phyloP scores from a whole-genome alignment of 495 filamentous ascomycete species.

The Podospora comata region DNA sequence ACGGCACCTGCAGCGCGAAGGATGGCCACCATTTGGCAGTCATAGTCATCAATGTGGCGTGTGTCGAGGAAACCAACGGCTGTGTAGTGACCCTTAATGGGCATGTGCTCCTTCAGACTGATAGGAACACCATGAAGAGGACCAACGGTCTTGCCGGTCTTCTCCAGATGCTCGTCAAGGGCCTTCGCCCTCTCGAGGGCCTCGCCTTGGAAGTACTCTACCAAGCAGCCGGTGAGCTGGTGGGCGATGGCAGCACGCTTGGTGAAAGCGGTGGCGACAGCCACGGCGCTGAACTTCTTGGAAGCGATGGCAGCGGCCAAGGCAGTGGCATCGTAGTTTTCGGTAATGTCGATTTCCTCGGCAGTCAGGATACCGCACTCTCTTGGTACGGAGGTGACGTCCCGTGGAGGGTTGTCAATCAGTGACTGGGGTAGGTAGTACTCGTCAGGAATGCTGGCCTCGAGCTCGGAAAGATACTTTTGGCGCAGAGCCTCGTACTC shows the following conservation, averaged over 20 bases:
- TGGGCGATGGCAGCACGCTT: constrained; percentile 44
- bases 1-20: constrained; percentile 47
- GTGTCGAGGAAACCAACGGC: constrained; percentile 57
- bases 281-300: constrained; percentile 38
- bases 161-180: constrained; percentile 52
- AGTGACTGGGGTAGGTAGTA: constrained; percentile 15
- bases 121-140: constrained; percentile 68
- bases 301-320: constrained; percentile 38
- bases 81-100: constrained; percentile 54
- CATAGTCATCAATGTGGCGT: constrained; percentile 22
- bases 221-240: constrained; percentile 53
- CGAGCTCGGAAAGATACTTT: constrained; percentile 17
- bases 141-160: constrained; percentile 52
- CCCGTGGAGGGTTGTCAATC: constrained; percentile 16
- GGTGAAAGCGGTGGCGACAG: constrained; percentile 50
- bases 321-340: constrained; percentile 46
- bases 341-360: constrained; percentile 51
- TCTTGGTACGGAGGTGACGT: constrained; percentile 19
- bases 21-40: constrained; percentile 39
- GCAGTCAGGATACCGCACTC: constrained; percentile 16
- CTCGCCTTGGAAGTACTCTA: constrained; percentile 61
- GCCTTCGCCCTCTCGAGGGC: constrained; percentile 55
- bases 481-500: constrained; percentile 15
- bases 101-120: constrained; percentile 63
- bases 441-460: constrained; percentile 15